phyloP scores from a whole-genome alignment of 192 early-diverging fungal species.

The Coemansia javaensis region DNA sequence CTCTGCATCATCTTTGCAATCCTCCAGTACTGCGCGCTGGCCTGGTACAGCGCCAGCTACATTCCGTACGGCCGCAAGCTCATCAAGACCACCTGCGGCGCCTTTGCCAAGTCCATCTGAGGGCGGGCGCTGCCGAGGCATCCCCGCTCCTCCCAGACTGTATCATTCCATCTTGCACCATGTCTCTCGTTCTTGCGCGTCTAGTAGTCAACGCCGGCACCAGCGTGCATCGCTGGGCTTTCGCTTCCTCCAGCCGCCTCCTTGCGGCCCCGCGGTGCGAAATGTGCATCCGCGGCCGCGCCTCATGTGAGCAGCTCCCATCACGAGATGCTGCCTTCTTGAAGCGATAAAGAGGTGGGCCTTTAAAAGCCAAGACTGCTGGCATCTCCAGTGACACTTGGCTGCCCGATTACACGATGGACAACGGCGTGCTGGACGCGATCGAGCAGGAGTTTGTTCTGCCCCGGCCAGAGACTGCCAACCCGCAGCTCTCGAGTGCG shows the following conservation, averaged over 20 bases:
- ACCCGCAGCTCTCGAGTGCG: constrained; percentile 25
- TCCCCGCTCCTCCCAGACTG: neutral
- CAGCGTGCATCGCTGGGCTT: too few species aligned
- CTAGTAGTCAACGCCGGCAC: too few species aligned
- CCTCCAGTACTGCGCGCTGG: constrained; percentile 83
- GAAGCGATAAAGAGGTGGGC: too few species aligned
- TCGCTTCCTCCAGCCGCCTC: too few species aligned
- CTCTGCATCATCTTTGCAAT: constrained; percentile 79
- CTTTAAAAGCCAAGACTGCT: too few species aligned
- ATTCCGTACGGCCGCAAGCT: constrained; percentile 83
- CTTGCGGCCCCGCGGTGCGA: too few species aligned
- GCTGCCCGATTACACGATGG: constrained; percentile 6
- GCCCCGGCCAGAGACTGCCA: constrained; percentile 13
- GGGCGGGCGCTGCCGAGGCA: neutral
- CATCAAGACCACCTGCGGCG: constrained; percentile 56
- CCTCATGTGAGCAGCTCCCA: too few species aligned
- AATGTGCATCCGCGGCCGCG: too few species aligned
- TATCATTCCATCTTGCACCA: neutral
- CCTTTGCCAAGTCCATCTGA: constrained; percentile 42
- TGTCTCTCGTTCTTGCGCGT: neutral
- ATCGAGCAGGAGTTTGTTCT: constrained; percentile 38
- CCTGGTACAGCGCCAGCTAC: constrained; percentile 85
- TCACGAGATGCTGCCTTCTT: too few species aligned
- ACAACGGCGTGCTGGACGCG: constrained; percentile 14
- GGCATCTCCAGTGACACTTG: neutral